These are phyloP conservation scores for Mollisiaceae sp. DNA, from an alignment of 2,329 filamentous ascomycete genomes.

Conservation along the genomic window DNA sequence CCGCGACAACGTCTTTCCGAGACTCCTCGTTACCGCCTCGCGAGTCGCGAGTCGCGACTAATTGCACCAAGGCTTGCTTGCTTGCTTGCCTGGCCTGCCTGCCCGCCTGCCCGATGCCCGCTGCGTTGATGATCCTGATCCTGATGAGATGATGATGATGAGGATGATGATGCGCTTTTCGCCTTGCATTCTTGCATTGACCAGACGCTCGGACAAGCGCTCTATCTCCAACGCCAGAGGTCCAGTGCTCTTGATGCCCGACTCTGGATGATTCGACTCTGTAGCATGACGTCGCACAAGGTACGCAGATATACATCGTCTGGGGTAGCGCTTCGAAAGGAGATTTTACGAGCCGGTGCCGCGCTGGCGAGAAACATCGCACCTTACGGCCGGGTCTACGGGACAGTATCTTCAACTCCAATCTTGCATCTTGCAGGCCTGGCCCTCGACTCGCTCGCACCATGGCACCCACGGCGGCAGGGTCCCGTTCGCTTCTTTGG, in stretches of 20 bases:
- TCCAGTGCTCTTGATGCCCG: slow-evolving; percentile 1
- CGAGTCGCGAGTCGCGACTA: too few relatives aligned
- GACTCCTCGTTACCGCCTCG: neutral
- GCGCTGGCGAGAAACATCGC: neutral
- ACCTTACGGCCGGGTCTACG: too few relatives aligned
- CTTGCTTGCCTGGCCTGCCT: neutral
- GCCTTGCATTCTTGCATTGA: slow-evolving; percentile 19
- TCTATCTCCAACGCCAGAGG: slow-evolving; percentile 14
- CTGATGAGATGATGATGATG: slow-evolving; percentile 10
- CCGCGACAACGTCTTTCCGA: slow-evolving; percentile 3
- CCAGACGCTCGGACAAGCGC: slow-evolving; percentile 11
- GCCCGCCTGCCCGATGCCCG: neutral
- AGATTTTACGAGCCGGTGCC: neutral
- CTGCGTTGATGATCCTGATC: neutral
- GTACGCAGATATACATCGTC: neutral
- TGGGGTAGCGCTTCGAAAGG: neutral
- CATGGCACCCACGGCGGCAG: neutral
- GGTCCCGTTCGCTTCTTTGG: slow-evolving; percentile 4
- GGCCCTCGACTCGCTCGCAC: neutral
- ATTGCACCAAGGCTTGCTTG: neutral
- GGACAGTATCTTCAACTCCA: neutral
- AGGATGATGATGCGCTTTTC: slow-evolving; percentile 14
- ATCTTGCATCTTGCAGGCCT: neutral
- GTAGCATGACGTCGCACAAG: slow-evolving; percentile 17
- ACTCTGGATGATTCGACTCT: slow-evolving; percentile 7